These are phyloP conservation scores for Termitomyces titanicus DNA, from an alignment of 768 basidiomycete genomes.

Conservation along the genomic window DNA sequence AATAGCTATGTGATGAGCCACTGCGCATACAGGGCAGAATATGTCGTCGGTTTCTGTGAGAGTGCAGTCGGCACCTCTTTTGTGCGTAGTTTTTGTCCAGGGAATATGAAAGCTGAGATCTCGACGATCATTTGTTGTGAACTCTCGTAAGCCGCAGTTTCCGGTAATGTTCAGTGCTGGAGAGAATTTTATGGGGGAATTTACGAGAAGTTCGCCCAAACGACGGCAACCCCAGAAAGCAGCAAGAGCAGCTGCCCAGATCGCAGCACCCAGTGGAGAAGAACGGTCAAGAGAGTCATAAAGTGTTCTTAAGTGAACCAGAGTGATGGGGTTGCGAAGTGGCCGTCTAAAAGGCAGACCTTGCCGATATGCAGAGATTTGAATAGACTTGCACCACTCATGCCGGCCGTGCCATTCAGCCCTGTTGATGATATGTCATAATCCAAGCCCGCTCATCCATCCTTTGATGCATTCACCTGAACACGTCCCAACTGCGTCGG, in stretches of 20 bases:
- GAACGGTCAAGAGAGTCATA: constrained; percentile 17
- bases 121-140: not conserved
- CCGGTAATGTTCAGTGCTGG: constrained; percentile 8
- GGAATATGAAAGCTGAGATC: constrained; percentile 24
- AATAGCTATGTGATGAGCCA: no score
- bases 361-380: not conserved
- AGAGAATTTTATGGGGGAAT: constrained; percentile 11
- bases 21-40: no score
- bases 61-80: not conserved
- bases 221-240: constrained; percentile 33
- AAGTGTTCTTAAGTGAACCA: constrained; percentile 28
- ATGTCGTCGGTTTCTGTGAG: not conserved
- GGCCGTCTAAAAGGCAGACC: not conserved
- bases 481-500: not conserved
- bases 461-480: not conserved
- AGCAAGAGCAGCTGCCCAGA: constrained; percentile 29
- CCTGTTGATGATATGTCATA: not conserved
- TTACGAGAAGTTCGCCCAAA: constrained; percentile 21
- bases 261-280: constrained; percentile 26
- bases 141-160: constrained; percentile 3
- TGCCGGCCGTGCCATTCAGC: not conserved
- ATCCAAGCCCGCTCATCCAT: not conserved
- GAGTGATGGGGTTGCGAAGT: constrained; percentile 25
- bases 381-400: not conserved
- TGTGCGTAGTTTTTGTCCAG: constrained; percentile 26